Percentiles rank a stretch among this genome's conserved stretches.
Evolutionary conservation across 2,329 filamentous ascomycete genomes (phyloP).

Genomic region (Fusarium solani-melongenae): DNA sequence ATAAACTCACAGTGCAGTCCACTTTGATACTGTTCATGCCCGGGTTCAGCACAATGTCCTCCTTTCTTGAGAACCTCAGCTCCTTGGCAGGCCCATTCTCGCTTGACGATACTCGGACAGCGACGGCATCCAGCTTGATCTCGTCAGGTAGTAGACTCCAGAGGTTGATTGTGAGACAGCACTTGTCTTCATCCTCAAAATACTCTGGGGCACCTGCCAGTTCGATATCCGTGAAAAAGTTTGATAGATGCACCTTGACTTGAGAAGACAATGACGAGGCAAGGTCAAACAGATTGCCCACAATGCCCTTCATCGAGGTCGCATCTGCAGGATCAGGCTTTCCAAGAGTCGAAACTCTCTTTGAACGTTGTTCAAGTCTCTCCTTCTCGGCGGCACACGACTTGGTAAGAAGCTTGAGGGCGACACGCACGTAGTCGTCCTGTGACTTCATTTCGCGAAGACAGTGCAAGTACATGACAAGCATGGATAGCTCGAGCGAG

Average conservation of each 20-base stretch:
- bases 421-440: slow-evolving; percentile 82
- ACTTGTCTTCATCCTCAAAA: slow-evolving; percentile 77
- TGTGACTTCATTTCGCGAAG: slow-evolving; percentile 79
- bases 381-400: slow-evolving; percentile 67
- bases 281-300: slow-evolving; percentile 59
- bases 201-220: slow-evolving; percentile 78
- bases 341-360: slow-evolving; percentile 32
- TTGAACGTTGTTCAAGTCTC: slow-evolving; percentile 52
- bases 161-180: slow-evolving; percentile 75
- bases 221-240: slow-evolving; percentile 78
- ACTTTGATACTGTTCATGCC: slow-evolving; percentile 59
- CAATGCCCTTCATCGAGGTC: slow-evolving; percentile 58
- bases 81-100: slow-evolving; percentile 71
- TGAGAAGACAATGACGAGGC: slow-evolving; percentile 64
- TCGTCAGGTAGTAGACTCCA: slow-evolving; percentile 78
- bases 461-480: slow-evolving; percentile 87
- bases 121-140: slow-evolving; percentile 73
- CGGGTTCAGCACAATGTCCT: slow-evolving; percentile 52
- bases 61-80: slow-evolving; percentile 49
- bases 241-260: slow-evolving; percentile 73
- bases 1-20: slow-evolving; percentile 49
- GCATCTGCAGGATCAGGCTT: slow-evolving; percentile 41
- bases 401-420: slow-evolving; percentile 79
- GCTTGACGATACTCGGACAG: slow-evolving; percentile 70
- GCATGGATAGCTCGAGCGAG: slow-evolving; percentile 81